These are phyloP conservation scores for Pythium phragmiticola DNA, from an alignment of 352 stramenopile genomes.

Conservation along the genomic window DNA sequence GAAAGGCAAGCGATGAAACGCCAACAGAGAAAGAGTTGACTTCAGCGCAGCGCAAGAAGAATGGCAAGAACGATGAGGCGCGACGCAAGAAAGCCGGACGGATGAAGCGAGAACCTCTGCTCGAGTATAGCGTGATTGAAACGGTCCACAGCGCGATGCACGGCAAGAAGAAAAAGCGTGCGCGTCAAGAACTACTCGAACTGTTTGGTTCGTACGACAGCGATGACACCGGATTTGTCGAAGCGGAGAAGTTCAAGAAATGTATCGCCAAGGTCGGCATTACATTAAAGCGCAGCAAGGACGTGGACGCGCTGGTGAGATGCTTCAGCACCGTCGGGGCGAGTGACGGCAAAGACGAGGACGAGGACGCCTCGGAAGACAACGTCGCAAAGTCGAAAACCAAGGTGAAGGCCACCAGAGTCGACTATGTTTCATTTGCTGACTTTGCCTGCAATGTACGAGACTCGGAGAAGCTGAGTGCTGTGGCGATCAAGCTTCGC, in stretches of 20 bases:
- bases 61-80: conserved; percentile 17
- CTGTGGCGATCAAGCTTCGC: conserved; percentile 48
- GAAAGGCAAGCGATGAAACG: conserved; percentile 7
- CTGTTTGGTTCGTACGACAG: conserved; percentile 57
- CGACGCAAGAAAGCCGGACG: conserved; percentile 28
- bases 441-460: conserved; percentile 70
- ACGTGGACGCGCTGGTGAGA: conserved; percentile 36
- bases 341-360: neutral
- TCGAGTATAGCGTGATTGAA: conserved; percentile 47
- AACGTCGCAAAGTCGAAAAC: conserved; percentile 12
- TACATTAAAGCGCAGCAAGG: conserved; percentile 34
- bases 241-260: conserved; percentile 49
- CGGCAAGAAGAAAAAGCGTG: conserved; percentile 40
- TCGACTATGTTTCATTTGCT: conserved; percentile 60
- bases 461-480: conserved; percentile 60
- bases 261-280: conserved; percentile 57
- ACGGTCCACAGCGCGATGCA: conserved; percentile 50
- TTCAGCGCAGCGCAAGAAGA: conserved; percentile 21
- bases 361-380: conserved; percentile 17
- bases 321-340: conserved; percentile 32
- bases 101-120: conserved; percentile 53
- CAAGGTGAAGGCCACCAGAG: conserved; percentile 12
- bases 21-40: conserved; percentile 12
- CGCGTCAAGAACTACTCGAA: conserved; percentile 39
- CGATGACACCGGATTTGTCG: conserved; percentile 34